Evolutionary conservation across 169 alveolate species (phyloP), one percentile per base, ranked within the genome.

Genomic region (Babesia bigemina): DNA sequence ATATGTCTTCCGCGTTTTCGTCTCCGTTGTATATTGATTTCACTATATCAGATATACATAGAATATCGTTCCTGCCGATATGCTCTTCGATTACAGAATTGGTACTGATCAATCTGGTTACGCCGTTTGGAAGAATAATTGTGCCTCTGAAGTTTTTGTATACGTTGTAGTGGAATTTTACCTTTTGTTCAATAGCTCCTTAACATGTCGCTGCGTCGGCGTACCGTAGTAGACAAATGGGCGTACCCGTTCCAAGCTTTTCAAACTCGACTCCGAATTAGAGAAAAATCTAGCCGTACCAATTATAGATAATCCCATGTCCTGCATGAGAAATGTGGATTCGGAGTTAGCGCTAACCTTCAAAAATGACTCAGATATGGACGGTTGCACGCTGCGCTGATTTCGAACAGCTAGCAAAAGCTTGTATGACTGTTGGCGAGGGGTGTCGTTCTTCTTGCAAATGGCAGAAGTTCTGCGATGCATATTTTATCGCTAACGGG

Each of bases 191-290:
- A 82, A 63, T 26, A 82, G 26, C 14, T 65, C 79, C 52, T 33
- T 24, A 2, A 82, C 79, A 47, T 82, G 22, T 28, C 50, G 65
- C 45, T 74, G 61, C 8, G 79, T 59, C 2, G 85, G 86, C 0
- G 28, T 44, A 9, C 89, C 89, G 42, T 60, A 82, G 81, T 73
- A 82, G 11, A 82, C 75, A 53, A 82, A 82, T 12, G 89, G 89
- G 26, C 19, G n/a, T 39, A 82, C 81, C 70, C 26, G 29, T 17
- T 42, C 52, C 24, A 82, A 24, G 26, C 42, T 36, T 42, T 57
- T 39, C 59, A 61, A 21, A 50, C 57, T 73, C 11, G 24, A 16
- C 6, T 48, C 79, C 39, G 84, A 71, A 60, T 82, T 82, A 16
- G 73, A 62, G 39, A 82, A 50, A 21, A 82, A 71, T 29, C 85